A percentile compares a stretch with the other conserved stretches of the same genome.
Conservation (phyloP, 768 basidiomycete species). For the Suillus variegatus region DNA sequence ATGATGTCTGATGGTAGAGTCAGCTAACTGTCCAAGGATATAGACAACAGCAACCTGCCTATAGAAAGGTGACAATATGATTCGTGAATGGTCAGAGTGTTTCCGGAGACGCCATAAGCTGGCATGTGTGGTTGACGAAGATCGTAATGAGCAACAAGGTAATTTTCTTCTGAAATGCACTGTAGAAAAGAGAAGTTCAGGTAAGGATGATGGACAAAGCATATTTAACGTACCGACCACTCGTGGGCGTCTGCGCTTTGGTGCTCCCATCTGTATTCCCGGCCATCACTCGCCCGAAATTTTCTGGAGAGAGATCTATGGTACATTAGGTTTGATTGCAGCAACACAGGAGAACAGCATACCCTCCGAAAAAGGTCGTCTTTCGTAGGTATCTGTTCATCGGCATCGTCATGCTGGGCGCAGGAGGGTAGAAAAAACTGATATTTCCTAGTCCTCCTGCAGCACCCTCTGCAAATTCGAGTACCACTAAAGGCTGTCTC, state of each 20-base stretch:
- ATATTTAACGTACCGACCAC: constrained; percentile 65
- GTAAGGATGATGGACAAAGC: constrained; percentile 10
- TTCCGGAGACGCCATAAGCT: constrained; percentile 62
- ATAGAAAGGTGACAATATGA: constrained; percentile 51
- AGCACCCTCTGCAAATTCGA: constrained; percentile 53
- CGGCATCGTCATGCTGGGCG: constrained; percentile 44
- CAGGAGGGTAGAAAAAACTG: constrained; percentile 46
- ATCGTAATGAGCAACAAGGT: constrained; percentile 65
- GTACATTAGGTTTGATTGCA: neutral
- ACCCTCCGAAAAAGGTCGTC: constrained; percentile 68
- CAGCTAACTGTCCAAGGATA: constrained; percentile 9
- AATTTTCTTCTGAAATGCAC: constrained; percentile 58
- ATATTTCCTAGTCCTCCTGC: constrained; percentile 62
- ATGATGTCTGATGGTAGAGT: constrained; percentile 47
- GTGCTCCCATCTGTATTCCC: constrained; percentile 71
- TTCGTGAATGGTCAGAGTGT: constrained; percentile 62
- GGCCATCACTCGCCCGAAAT: constrained; percentile 67
- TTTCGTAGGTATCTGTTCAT: constrained; percentile 69
- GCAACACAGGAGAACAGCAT: constrained; percentile 26
- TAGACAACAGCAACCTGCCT: constrained; percentile 39
- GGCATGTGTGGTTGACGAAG: constrained; percentile 55
- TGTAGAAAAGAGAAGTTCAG: constrained; percentile 23
- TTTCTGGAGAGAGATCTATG: constrained; percentile 66
- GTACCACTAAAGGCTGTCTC: constrained; percentile 53
- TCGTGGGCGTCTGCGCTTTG: constrained; percentile 58